Evolutionary conservation across 2,329 filamentous ascomycete species (phyloP).

Genomic region (Tolypocladium ovalisporum): DNA sequence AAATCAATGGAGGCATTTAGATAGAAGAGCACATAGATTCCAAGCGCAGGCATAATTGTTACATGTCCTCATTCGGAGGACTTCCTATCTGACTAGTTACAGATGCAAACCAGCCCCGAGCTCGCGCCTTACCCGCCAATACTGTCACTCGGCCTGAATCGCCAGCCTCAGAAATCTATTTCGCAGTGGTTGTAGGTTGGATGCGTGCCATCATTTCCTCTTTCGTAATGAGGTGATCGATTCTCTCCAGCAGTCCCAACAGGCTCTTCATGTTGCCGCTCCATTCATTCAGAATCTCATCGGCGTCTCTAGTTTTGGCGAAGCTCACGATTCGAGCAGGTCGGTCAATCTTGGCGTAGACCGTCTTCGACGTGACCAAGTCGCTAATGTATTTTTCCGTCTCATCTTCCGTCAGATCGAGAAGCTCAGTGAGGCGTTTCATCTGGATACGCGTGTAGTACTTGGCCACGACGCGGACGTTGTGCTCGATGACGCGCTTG

Average conservation of each 20-base stretch:
- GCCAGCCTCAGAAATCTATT: constrained; percentile 16
- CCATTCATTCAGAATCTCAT: constrained; percentile 97
- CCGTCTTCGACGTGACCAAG: constrained; percentile 92
- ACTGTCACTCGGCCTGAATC: constrained; percentile 3
- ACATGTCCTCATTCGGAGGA: constrained; percentile 19
- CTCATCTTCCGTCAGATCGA: constrained; percentile 89
- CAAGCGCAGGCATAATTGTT: constrained; percentile 14
- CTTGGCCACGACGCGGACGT: constrained; percentile 92
- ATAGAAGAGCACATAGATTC: constrained; percentile 7
- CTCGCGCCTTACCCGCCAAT: background rate
- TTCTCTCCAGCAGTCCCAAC: constrained; percentile 73
- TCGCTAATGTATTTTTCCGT: constrained; percentile 99
- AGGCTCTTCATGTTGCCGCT: constrained; percentile 95
- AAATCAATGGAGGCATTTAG: constrained; percentile 1
- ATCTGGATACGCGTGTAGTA: constrained; percentile 98
- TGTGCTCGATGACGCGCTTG: constrained; percentile 98
- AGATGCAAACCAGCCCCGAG: constrained; percentile 3
- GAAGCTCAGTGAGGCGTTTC: constrained; percentile 75
- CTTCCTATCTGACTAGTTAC: constrained; percentile 25
- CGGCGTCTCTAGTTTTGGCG: constrained; percentile 85
- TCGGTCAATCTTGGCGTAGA: constrained; percentile 94
- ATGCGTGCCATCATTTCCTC: constrained; percentile 99
- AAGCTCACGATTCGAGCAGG: constrained; percentile 89
- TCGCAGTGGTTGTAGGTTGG: constrained; percentile 50
- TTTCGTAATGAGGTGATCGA: constrained; percentile 97